These are phyloP conservation scores for Diplodia mutila DNA, from an alignment of 2,329 filamentous ascomycete genomes.

Conservation along the genomic window DNA sequence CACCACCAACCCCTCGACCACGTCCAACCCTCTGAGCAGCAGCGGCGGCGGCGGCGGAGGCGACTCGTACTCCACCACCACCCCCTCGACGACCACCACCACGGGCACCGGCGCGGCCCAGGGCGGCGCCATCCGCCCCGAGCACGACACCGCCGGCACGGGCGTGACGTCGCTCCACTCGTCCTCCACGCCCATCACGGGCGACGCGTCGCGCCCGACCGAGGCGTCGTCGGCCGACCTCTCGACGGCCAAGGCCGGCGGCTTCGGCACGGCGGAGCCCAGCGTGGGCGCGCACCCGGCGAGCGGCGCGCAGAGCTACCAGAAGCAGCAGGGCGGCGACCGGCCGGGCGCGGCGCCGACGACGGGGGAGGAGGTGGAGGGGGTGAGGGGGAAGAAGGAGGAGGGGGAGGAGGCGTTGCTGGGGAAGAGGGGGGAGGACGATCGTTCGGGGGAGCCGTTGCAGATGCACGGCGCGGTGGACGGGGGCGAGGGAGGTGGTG, in stretches of 20 bases:
- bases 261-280: slow-evolving; percentile 31
- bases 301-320: slow-evolving; percentile 29
- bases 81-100: background rate
- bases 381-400: slow-evolving; percentile 31
- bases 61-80: background rate
- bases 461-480: slow-evolving; percentile 31
- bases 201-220: slow-evolving; percentile 34
- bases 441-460: slow-evolving; percentile 36
- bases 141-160: slow-evolving; percentile 36
- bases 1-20: background rate
- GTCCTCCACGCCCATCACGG: too few species aligned
- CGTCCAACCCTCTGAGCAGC: background rate
- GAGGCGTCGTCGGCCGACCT: slow-evolving; percentile 29
- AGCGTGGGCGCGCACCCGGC: slow-evolving; percentile 31
- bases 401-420: slow-evolving; percentile 30
- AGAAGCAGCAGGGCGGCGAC: slow-evolving; percentile 45
- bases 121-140: slow-evolving; percentile 30
- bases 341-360: slow-evolving; percentile 36
- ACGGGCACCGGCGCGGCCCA: slow-evolving; percentile 22
- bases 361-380: slow-evolving; percentile 31
- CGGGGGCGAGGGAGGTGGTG: background rate
- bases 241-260: slow-evolving; percentile 6
- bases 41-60: background rate
- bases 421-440: slow-evolving; percentile 31
- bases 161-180: slow-evolving; percentile 35